Base-by-base conservation (phyloP, 2,329 filamentous ascomycete species). In the Phaeosphaeria sp. region DNA sequence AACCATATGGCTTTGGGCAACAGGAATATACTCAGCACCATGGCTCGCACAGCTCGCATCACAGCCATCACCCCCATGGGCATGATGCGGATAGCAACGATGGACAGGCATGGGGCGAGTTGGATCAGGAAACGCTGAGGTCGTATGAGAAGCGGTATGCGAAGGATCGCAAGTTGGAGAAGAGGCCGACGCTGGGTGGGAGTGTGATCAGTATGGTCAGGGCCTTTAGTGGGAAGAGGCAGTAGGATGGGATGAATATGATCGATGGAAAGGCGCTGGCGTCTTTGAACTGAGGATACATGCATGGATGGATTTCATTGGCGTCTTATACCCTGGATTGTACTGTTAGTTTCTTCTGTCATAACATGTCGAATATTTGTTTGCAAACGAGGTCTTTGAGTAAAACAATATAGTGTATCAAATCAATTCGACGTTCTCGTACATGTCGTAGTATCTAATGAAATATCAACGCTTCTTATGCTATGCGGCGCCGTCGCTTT, bases 101-200 rank as follows among this genome's bases (percentile, higher is more conserved):
- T 18, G 52, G 46, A 41, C 52, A 46, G 25, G 54, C 42, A 15
- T 58, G 62, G 4, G 63, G 59, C 1, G 48, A 48, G 30, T 49
- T 64, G 53, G 65, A 67, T 41, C 50, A 58, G 18, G 51, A 63
- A 9, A 67, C 60, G 42, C 54, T 64, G 17, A 42, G 46, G 7
- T 56, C 54, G 50, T 69, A 68, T 15, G 51, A 68, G 23, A 53
- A 23, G 25, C 52, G 58, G 27, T 69, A 66, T 43, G 58, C 62
- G 6, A 59, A 51, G 54, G 59, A 67, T 23, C 56, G 55, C 50
- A 59, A 62, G 33, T 18, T 68, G 18, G 68, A 73, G 57, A 58
- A 59, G 4, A 51, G 72, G 50, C 72, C 72, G 4, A 73, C 72
- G 43, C 49, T 73, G 10, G 72, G 72, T 0, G 71, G 61, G 1